phyloP scores from a whole-genome alignment of 176 grass and related monocot genomes.

The Sorghum bicolor region DNA sequence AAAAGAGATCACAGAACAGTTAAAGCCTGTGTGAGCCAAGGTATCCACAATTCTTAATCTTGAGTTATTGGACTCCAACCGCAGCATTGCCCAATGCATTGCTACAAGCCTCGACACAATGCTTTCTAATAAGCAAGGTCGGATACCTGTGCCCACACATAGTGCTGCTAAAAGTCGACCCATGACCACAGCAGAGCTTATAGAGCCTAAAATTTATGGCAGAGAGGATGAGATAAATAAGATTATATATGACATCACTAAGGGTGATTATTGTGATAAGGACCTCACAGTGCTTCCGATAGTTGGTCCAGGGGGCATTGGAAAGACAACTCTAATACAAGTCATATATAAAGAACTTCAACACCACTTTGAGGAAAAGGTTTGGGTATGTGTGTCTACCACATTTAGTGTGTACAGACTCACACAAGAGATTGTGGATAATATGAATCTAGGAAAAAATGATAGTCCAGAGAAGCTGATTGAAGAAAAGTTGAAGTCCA shows the following conservation, averaged over 20 bases:
- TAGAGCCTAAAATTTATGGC: conserved; percentile 1
- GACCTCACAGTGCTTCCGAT: conserved; percentile 14
- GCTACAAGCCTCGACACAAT: background rate
- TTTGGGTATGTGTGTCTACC: conserved; percentile 36
- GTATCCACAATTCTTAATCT: conserved; percentile 1
- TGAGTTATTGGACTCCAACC: background rate
- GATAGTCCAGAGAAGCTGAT: background rate
- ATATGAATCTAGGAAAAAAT: background rate
- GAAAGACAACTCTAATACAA: conserved; percentile 41
- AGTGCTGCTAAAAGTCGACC: background rate
- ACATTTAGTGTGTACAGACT: background rate
- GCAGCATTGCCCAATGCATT: background rate
- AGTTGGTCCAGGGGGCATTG: no score
- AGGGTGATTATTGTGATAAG: background rate
- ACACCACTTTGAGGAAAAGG: background rate
- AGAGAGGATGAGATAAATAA: background rate
- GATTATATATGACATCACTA: background rate
- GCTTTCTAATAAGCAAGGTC: background rate
- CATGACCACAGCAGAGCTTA: background rate
- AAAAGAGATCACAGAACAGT: background rate
- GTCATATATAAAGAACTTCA: background rate
- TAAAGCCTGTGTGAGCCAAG: background rate
- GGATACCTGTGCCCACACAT: background rate
- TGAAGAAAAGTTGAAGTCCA: background rate
- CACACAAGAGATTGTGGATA: background rate